These are phyloP conservation scores for Kurtzmaniella quercitrusa DNA, from an alignment of 1,139 yeast species.

Conservation along the genomic window DNA sequence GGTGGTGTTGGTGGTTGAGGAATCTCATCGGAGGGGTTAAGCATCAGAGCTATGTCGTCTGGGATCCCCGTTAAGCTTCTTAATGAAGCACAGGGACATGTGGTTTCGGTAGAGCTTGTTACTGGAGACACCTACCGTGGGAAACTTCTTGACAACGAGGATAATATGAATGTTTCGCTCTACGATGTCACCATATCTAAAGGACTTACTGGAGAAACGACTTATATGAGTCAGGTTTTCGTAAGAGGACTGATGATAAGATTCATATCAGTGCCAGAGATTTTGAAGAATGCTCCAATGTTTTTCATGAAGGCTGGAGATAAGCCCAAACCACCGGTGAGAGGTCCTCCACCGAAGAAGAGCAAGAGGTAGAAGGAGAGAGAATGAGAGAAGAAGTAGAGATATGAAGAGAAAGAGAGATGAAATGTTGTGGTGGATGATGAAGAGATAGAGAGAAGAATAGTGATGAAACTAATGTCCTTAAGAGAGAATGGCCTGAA, in stretches of 20 bases:
- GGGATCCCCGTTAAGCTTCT: slow-evolving; percentile 85
- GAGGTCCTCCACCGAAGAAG: slow-evolving; percentile 51
- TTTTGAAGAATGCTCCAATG: slow-evolving; percentile 83
- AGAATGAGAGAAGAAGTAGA: not conserved
- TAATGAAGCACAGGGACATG: slow-evolving; percentile 88
- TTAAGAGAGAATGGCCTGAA: too few species aligned
- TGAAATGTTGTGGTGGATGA: too few species aligned
- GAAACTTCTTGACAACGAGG: slow-evolving; percentile 77
- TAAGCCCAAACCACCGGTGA: slow-evolving; percentile 66
- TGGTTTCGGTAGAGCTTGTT: slow-evolving; percentile 74
- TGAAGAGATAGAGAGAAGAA: too few species aligned
- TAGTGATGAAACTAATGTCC: too few species aligned
- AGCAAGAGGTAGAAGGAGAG: not conserved
- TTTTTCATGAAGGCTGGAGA: slow-evolving; percentile 61
- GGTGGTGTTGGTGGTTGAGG: not conserved
- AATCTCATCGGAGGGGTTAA: not conserved
- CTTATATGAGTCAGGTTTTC: slow-evolving; percentile 81
- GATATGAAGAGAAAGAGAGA: too few species aligned
- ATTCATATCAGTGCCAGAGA: slow-evolving; percentile 83
- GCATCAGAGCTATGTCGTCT: slow-evolving; percentile 35
- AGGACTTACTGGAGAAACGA: slow-evolving; percentile 59
- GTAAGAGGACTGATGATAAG: slow-evolving; percentile 89
- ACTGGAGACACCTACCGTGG: slow-evolving; percentile 90
- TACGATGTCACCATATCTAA: slow-evolving; percentile 80
- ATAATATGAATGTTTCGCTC: slow-evolving; percentile 89